These are phyloP conservation scores for Silene noctiflora DNA, from an alignment of 179 eudicot species.

Conservation along the genomic window DNA sequence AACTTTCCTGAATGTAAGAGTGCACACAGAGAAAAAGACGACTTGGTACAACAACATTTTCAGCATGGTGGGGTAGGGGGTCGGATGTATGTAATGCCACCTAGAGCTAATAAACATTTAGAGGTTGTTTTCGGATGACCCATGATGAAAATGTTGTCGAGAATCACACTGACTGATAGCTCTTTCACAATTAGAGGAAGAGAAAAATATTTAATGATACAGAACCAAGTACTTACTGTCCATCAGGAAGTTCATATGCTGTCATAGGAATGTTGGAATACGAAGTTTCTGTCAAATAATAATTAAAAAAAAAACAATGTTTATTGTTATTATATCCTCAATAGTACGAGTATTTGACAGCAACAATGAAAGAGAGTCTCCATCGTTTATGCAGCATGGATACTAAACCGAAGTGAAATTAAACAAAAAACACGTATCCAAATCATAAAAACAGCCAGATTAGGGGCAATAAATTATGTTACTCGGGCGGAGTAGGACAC, in stretches of 20 bases:
- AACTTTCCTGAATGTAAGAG: neutral
- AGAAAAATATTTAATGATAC: neutral
- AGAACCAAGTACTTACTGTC: constrained; percentile 70
- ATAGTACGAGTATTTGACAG: neutral
- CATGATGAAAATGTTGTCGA: neutral
- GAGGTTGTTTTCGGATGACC: neutral
- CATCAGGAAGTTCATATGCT: constrained; percentile 96
- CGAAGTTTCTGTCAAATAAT: constrained; percentile 48
- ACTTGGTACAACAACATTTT: neutral
- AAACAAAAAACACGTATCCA: neutral
- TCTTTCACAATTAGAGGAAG: neutral
- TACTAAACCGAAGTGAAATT: neutral
- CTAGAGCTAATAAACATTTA: neutral
- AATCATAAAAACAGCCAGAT: neutral
- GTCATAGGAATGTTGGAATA: constrained; percentile 98
- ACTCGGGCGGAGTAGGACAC: too few species aligned
- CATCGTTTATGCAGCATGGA: neutral
- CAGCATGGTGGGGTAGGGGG: neutral
- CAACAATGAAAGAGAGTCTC: neutral
- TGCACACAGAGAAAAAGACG: neutral
- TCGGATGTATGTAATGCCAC: neutral
- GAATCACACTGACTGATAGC: neutral
- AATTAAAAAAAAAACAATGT: constrained; percentile 1
- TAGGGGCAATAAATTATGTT: neutral
- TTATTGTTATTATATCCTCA: neutral